Evolutionary conservation across 2,329 filamentous ascomycete genomes (phyloP).

Genomic region (Aspergillus piperis): DNA sequence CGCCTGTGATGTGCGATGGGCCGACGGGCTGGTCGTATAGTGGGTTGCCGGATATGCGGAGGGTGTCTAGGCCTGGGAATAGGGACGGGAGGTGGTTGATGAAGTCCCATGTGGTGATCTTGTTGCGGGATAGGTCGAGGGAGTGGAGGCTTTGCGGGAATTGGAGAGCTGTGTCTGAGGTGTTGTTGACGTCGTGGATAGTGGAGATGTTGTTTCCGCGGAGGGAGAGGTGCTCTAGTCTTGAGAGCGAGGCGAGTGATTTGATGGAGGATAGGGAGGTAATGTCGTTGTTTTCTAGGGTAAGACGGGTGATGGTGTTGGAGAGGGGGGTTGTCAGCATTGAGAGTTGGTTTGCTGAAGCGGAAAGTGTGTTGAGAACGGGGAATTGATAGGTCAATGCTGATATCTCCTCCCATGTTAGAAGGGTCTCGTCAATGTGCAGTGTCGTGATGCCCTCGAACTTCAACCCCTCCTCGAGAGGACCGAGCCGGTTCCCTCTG

Average conservation of each 20-base stretch:
- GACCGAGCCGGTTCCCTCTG: conserved; percentile 70
- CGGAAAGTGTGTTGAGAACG: conserved; percentile 34
- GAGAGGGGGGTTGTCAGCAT: conserved; percentile 32
- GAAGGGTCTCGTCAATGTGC: conserved; percentile 66
- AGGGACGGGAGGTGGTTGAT: conserved; percentile 66
- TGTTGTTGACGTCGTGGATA: conserved; percentile 38
- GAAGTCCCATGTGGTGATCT: conserved; percentile 69
- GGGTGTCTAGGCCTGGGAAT: conserved; percentile 72
- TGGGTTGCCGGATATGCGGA: conserved; percentile 85
- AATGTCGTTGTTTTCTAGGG: conserved; percentile 52
- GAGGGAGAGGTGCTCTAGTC: conserved; percentile 57
- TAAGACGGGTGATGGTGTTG: conserved; percentile 46
- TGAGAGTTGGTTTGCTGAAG: conserved; percentile 41
- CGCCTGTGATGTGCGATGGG: conserved; percentile 41
- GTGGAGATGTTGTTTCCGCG: conserved; percentile 72
- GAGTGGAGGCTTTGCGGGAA: conserved; percentile 62
- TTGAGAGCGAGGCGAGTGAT: conserved; percentile 55
- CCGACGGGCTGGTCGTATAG: conserved; percentile 62
- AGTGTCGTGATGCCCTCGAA: conserved; percentile 61
- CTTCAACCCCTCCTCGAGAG: conserved; percentile 40
- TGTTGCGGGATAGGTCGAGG: conserved; percentile 74
- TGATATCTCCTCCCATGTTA: conserved; percentile 60
- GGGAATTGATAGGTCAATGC: conserved; percentile 37
- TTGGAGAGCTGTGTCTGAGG: conserved; percentile 41
- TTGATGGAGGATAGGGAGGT: conserved; percentile 41